phyloP scores from a whole-genome alignment of 2,329 filamentous ascomycete species.

The Emergomyces pasteurianus region DNA sequence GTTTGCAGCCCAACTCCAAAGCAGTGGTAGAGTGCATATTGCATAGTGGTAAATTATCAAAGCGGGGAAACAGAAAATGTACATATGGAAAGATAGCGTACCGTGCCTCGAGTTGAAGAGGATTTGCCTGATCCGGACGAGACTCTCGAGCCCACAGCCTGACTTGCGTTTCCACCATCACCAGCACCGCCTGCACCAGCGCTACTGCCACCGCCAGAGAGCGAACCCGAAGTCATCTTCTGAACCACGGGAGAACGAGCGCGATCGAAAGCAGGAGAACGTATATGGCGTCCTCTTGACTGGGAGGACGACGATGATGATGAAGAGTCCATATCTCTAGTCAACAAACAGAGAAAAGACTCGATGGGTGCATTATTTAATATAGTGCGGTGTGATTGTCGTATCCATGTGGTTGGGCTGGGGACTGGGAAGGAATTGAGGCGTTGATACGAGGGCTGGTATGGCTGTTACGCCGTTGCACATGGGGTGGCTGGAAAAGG shows the following conservation, averaged over 20 bases:
- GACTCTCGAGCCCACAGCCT: conserved; percentile 45
- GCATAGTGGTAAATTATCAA: neutral
- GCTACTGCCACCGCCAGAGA: conserved; percentile 41
- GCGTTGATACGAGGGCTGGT: neutral
- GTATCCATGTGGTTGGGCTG: neutral
- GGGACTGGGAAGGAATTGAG: neutral
- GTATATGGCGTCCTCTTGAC: conserved; percentile 42
- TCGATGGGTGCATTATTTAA: neutral
- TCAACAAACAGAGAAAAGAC: neutral
- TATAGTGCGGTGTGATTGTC: neutral
- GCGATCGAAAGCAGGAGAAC: conserved; percentile 52
- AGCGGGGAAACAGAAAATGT: neutral
- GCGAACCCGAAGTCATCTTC: conserved; percentile 21
- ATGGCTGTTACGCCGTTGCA: neutral
- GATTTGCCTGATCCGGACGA: conserved; percentile 57
- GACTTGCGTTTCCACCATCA: conserved; percentile 33
- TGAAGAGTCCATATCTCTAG: neutral
- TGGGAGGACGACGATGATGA: conserved; percentile 11
- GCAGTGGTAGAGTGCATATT: no score
- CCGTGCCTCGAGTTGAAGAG: conserved; percentile 43
- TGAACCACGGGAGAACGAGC: conserved; percentile 36
- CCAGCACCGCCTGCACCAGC: conserved; percentile 1
- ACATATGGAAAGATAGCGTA: conserved; percentile 32
- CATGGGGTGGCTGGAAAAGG: neutral
- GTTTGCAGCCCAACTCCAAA: neutral